These are phyloP conservation scores for Magnusiomyces tetraspermus DNA, from an alignment of 1,139 yeast genomes.

Conservation along the genomic window DNA sequence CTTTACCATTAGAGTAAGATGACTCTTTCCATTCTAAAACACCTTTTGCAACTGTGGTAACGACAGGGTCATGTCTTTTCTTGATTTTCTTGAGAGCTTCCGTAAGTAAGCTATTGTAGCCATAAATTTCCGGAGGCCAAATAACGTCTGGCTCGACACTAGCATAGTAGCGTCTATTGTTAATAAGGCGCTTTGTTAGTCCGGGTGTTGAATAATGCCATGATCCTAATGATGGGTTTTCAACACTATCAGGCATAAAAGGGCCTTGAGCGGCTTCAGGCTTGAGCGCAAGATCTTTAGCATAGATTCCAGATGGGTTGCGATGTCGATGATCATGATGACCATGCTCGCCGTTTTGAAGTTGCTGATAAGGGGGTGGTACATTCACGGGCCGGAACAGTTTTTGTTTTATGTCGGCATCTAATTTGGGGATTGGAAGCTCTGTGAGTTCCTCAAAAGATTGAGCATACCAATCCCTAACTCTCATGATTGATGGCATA, in stretches of 20 bases:
- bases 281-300: constrained; percentile 24
- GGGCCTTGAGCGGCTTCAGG: constrained; percentile 22
- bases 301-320: background rate
- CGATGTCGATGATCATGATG: constrained; percentile 9
- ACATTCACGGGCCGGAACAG: constrained; percentile 8
- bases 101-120: constrained; percentile 59
- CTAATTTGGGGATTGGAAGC: constrained; percentile 20
- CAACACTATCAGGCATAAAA: constrained; percentile 7
- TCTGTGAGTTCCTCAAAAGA: constrained; percentile 73
- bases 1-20: background rate
- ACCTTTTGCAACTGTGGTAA: constrained; percentile 87
- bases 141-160: constrained; percentile 43
- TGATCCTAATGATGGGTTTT: constrained; percentile 17
- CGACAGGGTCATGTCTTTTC: constrained; percentile 85
- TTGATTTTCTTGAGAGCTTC: constrained; percentile 63
- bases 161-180: constrained; percentile 46
- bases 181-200: constrained; percentile 13
- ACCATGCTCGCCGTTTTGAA: constrained; percentile 6
- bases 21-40: constrained; percentile 73
- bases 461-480: constrained; percentile 85
- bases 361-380: background rate
- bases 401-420: constrained; percentile 10
- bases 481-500: constrained; percentile 68
- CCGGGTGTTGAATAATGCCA: constrained; percentile 12
- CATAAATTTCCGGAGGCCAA: constrained; percentile 71